Evolutionary conservation across 352 stramenopile species (phyloP).

Genomic region (Phytophthora fragariae): DNA sequence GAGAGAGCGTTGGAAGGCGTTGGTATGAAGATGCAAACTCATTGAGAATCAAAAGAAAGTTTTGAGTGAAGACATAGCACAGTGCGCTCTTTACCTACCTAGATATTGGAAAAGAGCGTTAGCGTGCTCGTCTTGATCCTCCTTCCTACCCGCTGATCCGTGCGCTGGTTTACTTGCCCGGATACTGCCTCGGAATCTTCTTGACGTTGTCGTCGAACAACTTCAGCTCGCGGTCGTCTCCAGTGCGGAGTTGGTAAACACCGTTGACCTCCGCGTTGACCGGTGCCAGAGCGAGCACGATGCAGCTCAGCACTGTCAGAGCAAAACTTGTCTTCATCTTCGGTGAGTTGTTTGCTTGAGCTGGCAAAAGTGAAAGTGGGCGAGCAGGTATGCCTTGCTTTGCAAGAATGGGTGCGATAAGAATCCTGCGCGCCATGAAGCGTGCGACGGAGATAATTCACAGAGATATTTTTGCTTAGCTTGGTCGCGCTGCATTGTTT

Average conservation of each 20-base stretch:
- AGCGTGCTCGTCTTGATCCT: background rate
- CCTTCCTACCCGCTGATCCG: background rate
- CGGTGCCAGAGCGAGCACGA: conserved; percentile 10
- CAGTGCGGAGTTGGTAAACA: conserved; percentile 3
- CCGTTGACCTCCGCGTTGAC: conserved; percentile 3
- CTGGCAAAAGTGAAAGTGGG: background rate
- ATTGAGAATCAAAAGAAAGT: background rate
- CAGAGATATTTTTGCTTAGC: background rate
- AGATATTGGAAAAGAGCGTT: background rate
- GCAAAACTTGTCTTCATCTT: conserved; percentile 29
- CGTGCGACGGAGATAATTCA: background rate
- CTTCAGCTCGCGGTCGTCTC: conserved; percentile 9
- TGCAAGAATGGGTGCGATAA: background rate
- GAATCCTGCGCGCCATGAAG: background rate
- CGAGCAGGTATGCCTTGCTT: background rate
- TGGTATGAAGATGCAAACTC: background rate
- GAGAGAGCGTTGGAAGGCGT: background rate
- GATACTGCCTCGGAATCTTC: conserved; percentile 1
- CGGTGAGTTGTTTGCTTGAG: background rate
- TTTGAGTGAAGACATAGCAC: background rate
- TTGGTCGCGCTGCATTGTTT: background rate
- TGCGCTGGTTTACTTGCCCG: background rate
- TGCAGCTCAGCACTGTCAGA: conserved; percentile 14
- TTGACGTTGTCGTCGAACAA: conserved; percentile 5
- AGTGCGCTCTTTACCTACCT: too few species aligned